Conservation (phyloP, 805 yeast genomes). For the Zygosaccharomyces bailii region DNA sequence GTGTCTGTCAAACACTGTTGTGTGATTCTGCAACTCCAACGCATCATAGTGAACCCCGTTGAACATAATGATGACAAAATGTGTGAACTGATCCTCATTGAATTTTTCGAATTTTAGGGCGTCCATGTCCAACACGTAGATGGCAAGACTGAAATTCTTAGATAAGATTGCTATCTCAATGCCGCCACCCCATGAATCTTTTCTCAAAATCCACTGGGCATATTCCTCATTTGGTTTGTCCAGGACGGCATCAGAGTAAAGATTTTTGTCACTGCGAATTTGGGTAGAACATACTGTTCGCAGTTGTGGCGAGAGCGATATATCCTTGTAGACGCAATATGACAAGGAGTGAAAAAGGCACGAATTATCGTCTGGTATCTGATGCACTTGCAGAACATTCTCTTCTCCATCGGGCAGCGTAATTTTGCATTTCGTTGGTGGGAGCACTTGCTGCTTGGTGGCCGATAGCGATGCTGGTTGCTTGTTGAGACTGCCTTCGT, state of each 20-base stretch:
- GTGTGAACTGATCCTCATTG: conserved; percentile 40
- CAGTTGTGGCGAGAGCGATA: conserved; percentile 46
- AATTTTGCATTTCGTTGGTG: conserved; percentile 9
- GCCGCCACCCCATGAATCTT: conserved; percentile 80
- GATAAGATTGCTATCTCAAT: conserved; percentile 67
- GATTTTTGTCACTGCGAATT: conserved; percentile 42
- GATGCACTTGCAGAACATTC: conserved; percentile 46
- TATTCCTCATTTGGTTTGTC: conserved; percentile 44
- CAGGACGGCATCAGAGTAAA: conserved; percentile 54
- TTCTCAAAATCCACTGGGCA: conserved; percentile 55
- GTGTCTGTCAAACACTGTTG: conserved; percentile 42
- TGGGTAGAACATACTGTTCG: conserved; percentile 50
- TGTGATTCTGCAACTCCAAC: conserved; percentile 41
- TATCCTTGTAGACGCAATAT: conserved; percentile 45
- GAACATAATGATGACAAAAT: conserved; percentile 55
- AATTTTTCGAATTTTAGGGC: conserved; percentile 56
- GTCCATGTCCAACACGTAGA: conserved; percentile 63
- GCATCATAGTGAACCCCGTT: conserved; percentile 75
- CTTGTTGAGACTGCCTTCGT: conserved; percentile 9
- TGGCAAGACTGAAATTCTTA: conserved; percentile 46
- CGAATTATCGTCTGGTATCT: conserved; percentile 74
- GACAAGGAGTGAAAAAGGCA: conserved; percentile 68
- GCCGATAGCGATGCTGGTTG: conserved; percentile 1
- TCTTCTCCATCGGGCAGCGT: conserved; percentile 21
- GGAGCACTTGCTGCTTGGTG: conserved; percentile 1